Conservation (phyloP, 192 early-diverging fungal genomes). For the Coemansia sp. region DNA sequence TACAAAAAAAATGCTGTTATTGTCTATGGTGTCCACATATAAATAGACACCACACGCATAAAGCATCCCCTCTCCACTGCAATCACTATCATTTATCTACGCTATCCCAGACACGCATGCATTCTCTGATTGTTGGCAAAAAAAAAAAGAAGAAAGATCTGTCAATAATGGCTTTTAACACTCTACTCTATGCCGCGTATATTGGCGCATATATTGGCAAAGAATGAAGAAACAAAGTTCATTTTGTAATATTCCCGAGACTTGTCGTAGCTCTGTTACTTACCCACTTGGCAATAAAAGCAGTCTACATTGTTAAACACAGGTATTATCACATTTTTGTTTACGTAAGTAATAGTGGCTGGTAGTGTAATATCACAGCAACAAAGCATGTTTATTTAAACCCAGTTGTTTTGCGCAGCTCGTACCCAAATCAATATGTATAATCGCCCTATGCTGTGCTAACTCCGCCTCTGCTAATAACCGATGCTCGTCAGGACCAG, state of each 20-base stretch:
- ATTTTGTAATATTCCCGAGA: background rate
- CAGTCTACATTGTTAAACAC: slow-evolving; percentile 57
- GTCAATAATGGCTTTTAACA: background rate
- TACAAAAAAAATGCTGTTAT: background rate
- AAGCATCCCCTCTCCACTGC: background rate
- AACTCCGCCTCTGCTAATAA: slow-evolving; percentile 30
- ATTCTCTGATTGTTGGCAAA: background rate
- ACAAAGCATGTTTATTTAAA: slow-evolving; percentile 1
- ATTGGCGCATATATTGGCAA: background rate
- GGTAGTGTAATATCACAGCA: background rate
- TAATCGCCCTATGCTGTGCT: slow-evolving; percentile 51
- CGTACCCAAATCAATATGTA: slow-evolving; percentile 61
- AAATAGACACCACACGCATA: background rate
- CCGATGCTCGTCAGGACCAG: slow-evolving; percentile 14
- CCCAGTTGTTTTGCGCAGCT: background rate
- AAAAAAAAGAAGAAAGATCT: background rate
- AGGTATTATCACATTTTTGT: background rate
- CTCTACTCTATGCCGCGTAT: background rate
- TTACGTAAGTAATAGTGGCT: background rate
- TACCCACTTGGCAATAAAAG: slow-evolving; percentile 80
- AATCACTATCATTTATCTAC: background rate
- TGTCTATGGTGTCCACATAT: background rate
- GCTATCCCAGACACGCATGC: background rate
- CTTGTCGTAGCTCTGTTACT: slow-evolving; percentile 10
- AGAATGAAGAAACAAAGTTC: background rate